Evolutionary conservation across 345 rosid genomes (phyloP).

Genomic region (Conringia planisiliqua): DNA sequence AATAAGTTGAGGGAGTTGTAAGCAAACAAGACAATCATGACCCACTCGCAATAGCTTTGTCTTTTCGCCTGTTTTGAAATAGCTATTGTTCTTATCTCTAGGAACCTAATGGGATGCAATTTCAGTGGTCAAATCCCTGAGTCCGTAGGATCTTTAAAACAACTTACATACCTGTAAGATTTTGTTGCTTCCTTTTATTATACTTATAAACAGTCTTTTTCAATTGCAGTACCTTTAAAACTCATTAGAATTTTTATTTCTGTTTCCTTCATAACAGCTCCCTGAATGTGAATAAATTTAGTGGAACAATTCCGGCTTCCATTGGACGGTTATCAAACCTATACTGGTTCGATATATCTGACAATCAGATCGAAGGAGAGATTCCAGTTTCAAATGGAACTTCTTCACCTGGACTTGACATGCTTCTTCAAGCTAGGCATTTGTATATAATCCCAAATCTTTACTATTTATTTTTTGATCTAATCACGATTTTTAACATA

Average conservation of each 20-base stretch:
- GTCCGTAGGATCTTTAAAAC: slow-evolving; percentile 51
- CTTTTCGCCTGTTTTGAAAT: background rate
- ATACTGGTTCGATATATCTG: slow-evolving; percentile 78
- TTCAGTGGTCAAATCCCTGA: slow-evolving; percentile 65
- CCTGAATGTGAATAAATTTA: slow-evolving; percentile 60
- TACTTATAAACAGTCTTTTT: background rate
- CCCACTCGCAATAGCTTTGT: background rate
- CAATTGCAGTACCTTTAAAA: background rate
- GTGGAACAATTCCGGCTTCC: slow-evolving; percentile 66
- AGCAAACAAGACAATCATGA: slow-evolving; percentile 23
- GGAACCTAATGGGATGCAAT: slow-evolving; percentile 68
- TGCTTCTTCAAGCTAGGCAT: slow-evolving; percentile 57
- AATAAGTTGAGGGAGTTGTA: slow-evolving; percentile 60
- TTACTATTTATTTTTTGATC: background rate
- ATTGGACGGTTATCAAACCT: slow-evolving; percentile 59
- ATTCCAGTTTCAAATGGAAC: slow-evolving; percentile 72
- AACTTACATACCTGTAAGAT: slow-evolving; percentile 53
- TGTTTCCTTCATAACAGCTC: slow-evolving; percentile 46
- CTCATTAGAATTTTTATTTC: background rate
- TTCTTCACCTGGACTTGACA: slow-evolving; percentile 68
- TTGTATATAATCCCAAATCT: slow-evolving; percentile 47
- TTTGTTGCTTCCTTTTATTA: background rate
- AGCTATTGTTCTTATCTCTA: slow-evolving; percentile 15
- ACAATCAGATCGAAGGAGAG: slow-evolving; percentile 58
- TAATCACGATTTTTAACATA: background rate